phyloP scores from a whole-genome alignment of 768 basidiomycete species.

The Austroboletus eburneus region DNA sequence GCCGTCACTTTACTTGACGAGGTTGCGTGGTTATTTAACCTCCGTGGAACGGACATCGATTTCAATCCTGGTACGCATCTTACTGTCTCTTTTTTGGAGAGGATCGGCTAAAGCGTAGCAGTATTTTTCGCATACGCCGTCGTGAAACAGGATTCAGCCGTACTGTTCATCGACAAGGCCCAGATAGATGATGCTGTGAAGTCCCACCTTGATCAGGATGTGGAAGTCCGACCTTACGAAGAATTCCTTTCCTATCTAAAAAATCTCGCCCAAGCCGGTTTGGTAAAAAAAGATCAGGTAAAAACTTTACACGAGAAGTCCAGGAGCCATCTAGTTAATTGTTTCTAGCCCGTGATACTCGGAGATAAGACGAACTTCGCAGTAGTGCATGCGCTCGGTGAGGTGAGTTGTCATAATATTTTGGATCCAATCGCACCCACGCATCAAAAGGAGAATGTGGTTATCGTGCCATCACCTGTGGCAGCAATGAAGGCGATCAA shows the following conservation, averaged over 20 bases:
- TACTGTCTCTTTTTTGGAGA: background rate
- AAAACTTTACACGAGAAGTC: slow-evolving; percentile 4
- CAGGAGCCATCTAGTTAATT: background rate
- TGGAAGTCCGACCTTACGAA: slow-evolving; percentile 70
- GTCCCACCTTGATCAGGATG: slow-evolving; percentile 49
- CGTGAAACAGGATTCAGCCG: slow-evolving; percentile 52
- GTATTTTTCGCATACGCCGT: slow-evolving; percentile 94
- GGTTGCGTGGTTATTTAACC: slow-evolving; percentile 90
- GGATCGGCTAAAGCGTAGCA: slow-evolving; percentile 20
- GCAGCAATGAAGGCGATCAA: slow-evolving; percentile 80
- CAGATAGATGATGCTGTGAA: slow-evolving; percentile 42
- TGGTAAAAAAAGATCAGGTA: slow-evolving; percentile 33
- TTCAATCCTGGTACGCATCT: slow-evolving; percentile 63
- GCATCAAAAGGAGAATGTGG: slow-evolving; percentile 49
- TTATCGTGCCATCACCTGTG: slow-evolving; percentile 64
- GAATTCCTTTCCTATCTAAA: slow-evolving; percentile 62
- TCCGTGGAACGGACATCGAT: slow-evolving; percentile 88
- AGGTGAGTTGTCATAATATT: slow-evolving; percentile 36
- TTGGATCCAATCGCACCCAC: background rate
- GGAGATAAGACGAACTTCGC: slow-evolving; percentile 79
- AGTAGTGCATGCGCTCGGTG: slow-evolving; percentile 73
- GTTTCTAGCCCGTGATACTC: slow-evolving; percentile 64
- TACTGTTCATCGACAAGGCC: slow-evolving; percentile 62
- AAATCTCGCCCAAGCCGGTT: slow-evolving; percentile 37
- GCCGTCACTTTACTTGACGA: slow-evolving; percentile 92